These are phyloP conservation scores for Choricystis sp. DNA, from an alignment of 139 green algal species.

Conservation along the genomic window DNA sequence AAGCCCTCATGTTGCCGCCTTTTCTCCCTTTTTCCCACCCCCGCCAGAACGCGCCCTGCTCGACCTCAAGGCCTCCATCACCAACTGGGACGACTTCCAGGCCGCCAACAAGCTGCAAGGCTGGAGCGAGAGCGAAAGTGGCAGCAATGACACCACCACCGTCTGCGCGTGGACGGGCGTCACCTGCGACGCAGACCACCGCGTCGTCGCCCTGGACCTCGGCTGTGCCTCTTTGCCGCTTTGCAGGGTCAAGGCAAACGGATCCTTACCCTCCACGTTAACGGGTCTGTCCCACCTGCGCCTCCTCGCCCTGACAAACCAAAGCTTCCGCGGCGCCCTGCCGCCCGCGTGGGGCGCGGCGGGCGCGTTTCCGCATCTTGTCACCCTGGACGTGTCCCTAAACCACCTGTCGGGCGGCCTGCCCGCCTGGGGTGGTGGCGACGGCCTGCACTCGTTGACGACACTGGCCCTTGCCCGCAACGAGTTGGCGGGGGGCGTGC, in stretches of 20 bases:
- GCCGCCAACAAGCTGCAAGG: conserved; percentile 4
- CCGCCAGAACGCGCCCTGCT: conserved; percentile 7
- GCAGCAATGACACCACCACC: too few species aligned
- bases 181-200: conserved; percentile 4
- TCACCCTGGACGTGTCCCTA: conserved; percentile 8
- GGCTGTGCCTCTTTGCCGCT: conserved; percentile 1
- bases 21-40: neutral
- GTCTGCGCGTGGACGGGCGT: conserved; percentile 11
- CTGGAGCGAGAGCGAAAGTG: too few species aligned
- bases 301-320: conserved; percentile 5
- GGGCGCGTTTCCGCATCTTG: conserved; percentile 5
- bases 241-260: neutral
- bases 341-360: conserved; percentile 5
- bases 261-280: neutral
- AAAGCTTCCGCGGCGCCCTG: conserved; percentile 5
- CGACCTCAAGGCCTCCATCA: neutral
- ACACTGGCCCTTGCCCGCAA: conserved; percentile 5
- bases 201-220: conserved; percentile 5
- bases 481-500: conserved; percentile 5
- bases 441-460: too few species aligned
- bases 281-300: neutral
- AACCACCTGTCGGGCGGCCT: conserved; percentile 16
- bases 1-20: too few species aligned
- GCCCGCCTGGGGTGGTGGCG: too few species aligned
- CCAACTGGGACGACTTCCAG: conserved; percentile 10